Evolutionary conservation across 495 filamentous ascomycete genomes (phyloP), one percentile per base, ranked within the genome.

Genomic region (Extremus antarcticus): DNA sequence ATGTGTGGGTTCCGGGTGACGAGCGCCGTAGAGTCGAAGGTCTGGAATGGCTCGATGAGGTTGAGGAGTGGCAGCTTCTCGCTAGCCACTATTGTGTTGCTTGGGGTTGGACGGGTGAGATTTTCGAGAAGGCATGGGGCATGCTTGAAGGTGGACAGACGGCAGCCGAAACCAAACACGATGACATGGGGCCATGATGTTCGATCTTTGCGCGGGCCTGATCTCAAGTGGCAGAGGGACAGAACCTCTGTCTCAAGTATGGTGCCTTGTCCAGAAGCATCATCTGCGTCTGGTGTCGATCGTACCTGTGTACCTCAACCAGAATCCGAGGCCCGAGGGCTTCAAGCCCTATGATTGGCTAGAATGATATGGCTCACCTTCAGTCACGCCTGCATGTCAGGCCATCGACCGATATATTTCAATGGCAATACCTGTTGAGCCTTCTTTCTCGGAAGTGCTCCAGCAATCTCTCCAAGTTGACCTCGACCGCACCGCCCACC

Each of bases 1-100:
- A 47, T 7, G 50, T 2, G 25, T 95, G 90, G 86, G 74, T 95
- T 2, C 55, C 41, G 0, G 71, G 75, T 9, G 70, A 67, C n/a
- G 92, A 97, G 71, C 91, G 86, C 65, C 85, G 85, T 61, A 73
- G 92, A 58, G 81, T 97, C 2, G 81, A 84, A 47, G 64, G 69
- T 22, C 67, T 96, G 51, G 92, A 97, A 69, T 86, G 90, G 74
- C 65, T 97, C 58, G 92, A 98, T 74, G 92, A 98, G 70, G 78
- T 95, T 52, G 92, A 98, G 70, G 92, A 98, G 71, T 95, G 91
- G 90, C 73, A 80, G 62, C 66, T 98, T 65, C 67, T 98, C 62
- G 88, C 88, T 3, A 77, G 77, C 55, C 92, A 98, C 74, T 98
- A 98, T 69, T 84, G 90, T 58, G 76, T 97, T 53, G 83, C 77